Percentiles rank a stretch among this genome's conserved stretches.
phyloP scores from a whole-genome alignment of 164 flowering plant genomes.

The Nymphaea thermarum region DNA sequence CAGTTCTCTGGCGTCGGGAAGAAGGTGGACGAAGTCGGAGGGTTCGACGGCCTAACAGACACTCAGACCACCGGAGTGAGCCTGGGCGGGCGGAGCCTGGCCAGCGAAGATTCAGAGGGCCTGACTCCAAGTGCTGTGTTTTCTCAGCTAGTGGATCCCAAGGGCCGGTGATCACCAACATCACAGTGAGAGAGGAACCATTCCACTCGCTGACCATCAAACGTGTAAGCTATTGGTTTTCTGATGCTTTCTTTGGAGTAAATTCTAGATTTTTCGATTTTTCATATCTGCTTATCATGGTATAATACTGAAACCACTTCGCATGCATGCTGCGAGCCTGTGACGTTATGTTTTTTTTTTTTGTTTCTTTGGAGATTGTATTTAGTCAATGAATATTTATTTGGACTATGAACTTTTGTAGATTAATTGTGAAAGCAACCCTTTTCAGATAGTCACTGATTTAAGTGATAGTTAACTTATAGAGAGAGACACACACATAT shows the following conservation, averaged over 20 bases:
- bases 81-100: slow-evolving; percentile 75
- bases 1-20: slow-evolving; percentile 7
- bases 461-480: too few species aligned
- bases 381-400: too few species aligned
- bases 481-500: too few species aligned
- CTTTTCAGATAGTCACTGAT: background rate
- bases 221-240: background rate
- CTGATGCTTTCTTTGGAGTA: background rate
- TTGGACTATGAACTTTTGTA: background rate
- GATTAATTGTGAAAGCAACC: background rate
- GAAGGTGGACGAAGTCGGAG: slow-evolving; percentile 2
- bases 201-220: background rate
- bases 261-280: background rate
- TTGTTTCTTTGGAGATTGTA: background rate
- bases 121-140: slow-evolving; percentile 87
- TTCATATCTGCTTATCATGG: background rate
- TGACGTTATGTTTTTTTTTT: background rate
- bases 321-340: background rate
- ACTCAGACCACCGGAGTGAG: slow-evolving; percentile 85
- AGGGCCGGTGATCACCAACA: slow-evolving; percentile 43
- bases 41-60: slow-evolving; percentile 11
- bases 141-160: slow-evolving; percentile 91
- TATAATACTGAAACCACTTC: background rate
- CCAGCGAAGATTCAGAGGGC: slow-evolving; percentile 84
- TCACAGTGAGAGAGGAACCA: background rate